Base-by-base conservation (phyloP, 2,329 filamentous ascomycete species). In the Fusarium equiseti region DNA sequence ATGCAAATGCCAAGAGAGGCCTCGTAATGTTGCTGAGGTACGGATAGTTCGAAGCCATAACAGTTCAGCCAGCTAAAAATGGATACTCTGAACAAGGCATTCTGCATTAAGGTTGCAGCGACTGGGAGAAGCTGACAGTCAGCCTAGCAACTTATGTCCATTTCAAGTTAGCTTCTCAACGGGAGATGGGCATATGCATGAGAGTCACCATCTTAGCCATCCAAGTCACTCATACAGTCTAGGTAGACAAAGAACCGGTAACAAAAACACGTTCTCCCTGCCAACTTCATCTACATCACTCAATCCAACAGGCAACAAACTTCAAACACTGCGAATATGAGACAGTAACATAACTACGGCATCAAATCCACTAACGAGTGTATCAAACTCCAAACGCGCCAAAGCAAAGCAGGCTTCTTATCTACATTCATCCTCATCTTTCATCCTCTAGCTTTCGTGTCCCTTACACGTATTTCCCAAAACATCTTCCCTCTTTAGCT, bases 351-450 rank as follows among this genome's bases (percentile, higher is more conserved):
- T 42, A 27, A 52, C 50, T 42, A 48, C 42, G 31, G 18, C 46
- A 24, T 43, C 60, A 64, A 53, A 63, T 40, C 50, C 50, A 63
- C 48, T 63, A 68, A 64, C 64, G 58, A 68, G 59, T 59, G 49
- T 55, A 64, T 65, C 58, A 59, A 70, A 71, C 67, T 70, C 67
- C 67, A 54, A 52, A 70, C 51, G n/a, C 67, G 57, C 62, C 68
- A 71, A 70, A 70, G 40, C 63, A 59, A 71, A 53, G 63, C 54
- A 61, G 55, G 58, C 43, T 63, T 68, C 60, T 70, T 63, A 70
- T 70, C 67, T 70, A 70, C 67, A 70, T 63, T 63, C 57, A 62
- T 63, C 26, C 35, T 61, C 57, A 20, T 15, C 29, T 32, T 24
- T 48, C 55, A 59, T 61, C 32, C 20, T 61, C 58, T 61, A 61